Conservation (phyloP, 2,329 filamentous ascomycete genomes). For the Stylonectria norvegica region DNA sequence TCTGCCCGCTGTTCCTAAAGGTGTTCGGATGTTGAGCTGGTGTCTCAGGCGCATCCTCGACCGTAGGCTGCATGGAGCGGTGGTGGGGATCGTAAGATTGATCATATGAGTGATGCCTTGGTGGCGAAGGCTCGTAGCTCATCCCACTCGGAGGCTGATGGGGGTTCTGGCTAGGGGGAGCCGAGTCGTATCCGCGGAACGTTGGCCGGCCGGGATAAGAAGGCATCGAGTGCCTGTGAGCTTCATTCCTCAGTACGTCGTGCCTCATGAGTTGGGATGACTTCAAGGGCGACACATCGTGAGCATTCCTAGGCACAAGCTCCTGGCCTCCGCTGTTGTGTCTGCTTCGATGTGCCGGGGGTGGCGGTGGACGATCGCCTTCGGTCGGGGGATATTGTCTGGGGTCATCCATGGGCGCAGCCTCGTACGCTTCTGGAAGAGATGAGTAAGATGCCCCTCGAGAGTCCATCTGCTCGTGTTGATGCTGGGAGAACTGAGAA, state of each 20-base stretch:
- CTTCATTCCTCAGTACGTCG: constrained; percentile 55
- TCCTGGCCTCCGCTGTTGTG: constrained; percentile 46
- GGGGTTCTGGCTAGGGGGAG: constrained; percentile 37
- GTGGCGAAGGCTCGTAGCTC: constrained; percentile 35
- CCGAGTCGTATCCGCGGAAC: constrained; percentile 50
- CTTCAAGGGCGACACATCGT: constrained; percentile 42
- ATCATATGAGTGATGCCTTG: constrained; percentile 52
- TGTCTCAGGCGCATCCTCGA: constrained; percentile 61
- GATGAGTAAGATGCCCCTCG: constrained; percentile 34
- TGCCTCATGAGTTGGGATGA: constrained; percentile 51
- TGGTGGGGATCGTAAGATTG: constrained; percentile 43
- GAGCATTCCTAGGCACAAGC: constrained; percentile 37
- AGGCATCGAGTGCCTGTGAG: constrained; percentile 50
- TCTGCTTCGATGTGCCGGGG: constrained; percentile 51
- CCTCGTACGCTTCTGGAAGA: constrained; percentile 33
- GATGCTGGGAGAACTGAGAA: constrained; percentile 26
- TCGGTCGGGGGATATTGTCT: constrained; percentile 37
- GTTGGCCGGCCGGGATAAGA: constrained; percentile 53
- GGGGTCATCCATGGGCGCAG: constrained; percentile 28
- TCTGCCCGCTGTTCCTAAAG: constrained; percentile 21
- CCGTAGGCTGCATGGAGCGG: constrained; percentile 58
- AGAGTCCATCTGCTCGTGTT: constrained; percentile 39
- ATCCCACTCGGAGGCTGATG: constrained; percentile 26
- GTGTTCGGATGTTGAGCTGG: constrained; percentile 30
- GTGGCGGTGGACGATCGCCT: constrained; percentile 51